A percentile compares a stretch with the other conserved stretches of the same genome.
Evolutionary conservation across 805 yeast species (phyloP).

Genomic region (Starmera quercuum): DNA sequence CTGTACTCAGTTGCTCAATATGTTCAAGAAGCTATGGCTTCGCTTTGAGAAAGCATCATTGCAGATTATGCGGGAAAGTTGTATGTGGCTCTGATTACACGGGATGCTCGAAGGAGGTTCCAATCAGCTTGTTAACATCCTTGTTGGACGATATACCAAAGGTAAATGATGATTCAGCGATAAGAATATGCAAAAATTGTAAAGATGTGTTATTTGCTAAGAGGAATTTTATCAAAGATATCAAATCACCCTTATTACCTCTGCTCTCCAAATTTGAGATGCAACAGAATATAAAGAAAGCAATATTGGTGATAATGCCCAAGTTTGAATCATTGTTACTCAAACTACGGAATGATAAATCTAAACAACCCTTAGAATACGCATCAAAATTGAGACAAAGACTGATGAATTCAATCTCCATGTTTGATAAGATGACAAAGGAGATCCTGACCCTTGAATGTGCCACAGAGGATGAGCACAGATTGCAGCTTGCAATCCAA

Average conservation of each 20-base stretch:
- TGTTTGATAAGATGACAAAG: slow-evolving; percentile 43
- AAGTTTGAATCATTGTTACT: slow-evolving; percentile 32
- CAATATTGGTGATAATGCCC: slow-evolving; percentile 34
- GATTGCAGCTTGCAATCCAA: slow-evolving; percentile 46
- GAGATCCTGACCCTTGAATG: slow-evolving; percentile 29
- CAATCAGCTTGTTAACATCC: slow-evolving; percentile 26
- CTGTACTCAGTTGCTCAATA: slow-evolving; percentile 46
- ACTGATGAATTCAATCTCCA: slow-evolving; percentile 40
- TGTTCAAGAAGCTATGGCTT: slow-evolving; percentile 55
- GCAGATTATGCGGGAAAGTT: slow-evolving; percentile 78
- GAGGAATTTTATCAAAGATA: slow-evolving; percentile 39
- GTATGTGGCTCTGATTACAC: slow-evolving; percentile 63
- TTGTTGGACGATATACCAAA: slow-evolving; percentile 12
- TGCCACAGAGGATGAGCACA: slow-evolving; percentile 33
- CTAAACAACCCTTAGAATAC: slow-evolving; percentile 23
- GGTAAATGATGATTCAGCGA: slow-evolving; percentile 18
- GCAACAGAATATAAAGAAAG: slow-evolving; percentile 28
- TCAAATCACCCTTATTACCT: slow-evolving; percentile 23
- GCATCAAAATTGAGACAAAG: slow-evolving; percentile 35
- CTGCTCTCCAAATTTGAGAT: slow-evolving; percentile 33
- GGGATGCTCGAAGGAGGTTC: slow-evolving; percentile 71
- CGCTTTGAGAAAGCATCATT: slow-evolving; percentile 74
- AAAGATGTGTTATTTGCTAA: slow-evolving; percentile 52
- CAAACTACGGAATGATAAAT: slow-evolving; percentile 22
- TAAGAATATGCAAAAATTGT: slow-evolving; percentile 68